Conservation (phyloP, 1,284 basidiomycete genomes). For the Cutaneotrichosporon sp. region DNA sequence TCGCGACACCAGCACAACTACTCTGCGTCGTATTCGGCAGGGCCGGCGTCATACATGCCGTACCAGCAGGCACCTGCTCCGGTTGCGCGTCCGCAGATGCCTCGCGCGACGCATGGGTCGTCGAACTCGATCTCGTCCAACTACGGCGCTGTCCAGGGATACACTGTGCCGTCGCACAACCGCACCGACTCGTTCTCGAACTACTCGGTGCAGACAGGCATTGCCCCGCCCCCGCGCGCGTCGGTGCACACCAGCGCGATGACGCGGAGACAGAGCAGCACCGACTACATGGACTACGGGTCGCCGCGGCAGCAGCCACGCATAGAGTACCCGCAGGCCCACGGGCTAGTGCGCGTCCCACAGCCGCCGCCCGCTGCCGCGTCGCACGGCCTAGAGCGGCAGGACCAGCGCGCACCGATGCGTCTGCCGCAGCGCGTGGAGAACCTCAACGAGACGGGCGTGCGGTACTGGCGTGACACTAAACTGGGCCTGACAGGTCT, state of each 20-base stretch:
- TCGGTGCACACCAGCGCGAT: slow-evolving; percentile 64
- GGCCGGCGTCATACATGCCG: slow-evolving; percentile 4
- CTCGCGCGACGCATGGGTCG: slow-evolving; percentile 23
- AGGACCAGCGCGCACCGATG: slow-evolving; percentile 61
- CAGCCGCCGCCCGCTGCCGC: slow-evolving; percentile 76
- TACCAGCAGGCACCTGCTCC: slow-evolving; percentile 21
- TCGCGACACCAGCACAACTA: slow-evolving; percentile 24
- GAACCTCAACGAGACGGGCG: slow-evolving; percentile 16
- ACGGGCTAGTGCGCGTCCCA: slow-evolving; percentile 61
- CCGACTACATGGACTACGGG: slow-evolving; percentile 60
- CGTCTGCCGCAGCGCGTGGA: slow-evolving; percentile 17
- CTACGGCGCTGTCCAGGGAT: neutral
- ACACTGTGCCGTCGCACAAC: neutral
- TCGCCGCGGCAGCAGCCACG: slow-evolving; percentile 56
- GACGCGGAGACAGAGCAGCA: slow-evolving; percentile 73
- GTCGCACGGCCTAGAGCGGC: slow-evolving; percentile 65
- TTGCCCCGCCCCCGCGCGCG: slow-evolving; percentile 71
- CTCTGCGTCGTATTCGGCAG: slow-evolving; percentile 16
- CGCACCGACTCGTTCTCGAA: slow-evolving; percentile 28
- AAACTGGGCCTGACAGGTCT: slow-evolving; percentile 81
- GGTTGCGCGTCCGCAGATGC: slow-evolving; percentile 2
- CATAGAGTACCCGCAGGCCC: slow-evolving; percentile 78
- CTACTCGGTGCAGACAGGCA: slow-evolving; percentile 28
- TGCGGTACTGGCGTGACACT: slow-evolving; percentile 72
- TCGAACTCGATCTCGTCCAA: slow-evolving; percentile 25